A percentile compares a stretch with the other conserved stretches of the same genome.
Evolutionary conservation across 2,329 filamentous ascomycete genomes (phyloP).

Genomic region (Cytospora piceicola): DNA sequence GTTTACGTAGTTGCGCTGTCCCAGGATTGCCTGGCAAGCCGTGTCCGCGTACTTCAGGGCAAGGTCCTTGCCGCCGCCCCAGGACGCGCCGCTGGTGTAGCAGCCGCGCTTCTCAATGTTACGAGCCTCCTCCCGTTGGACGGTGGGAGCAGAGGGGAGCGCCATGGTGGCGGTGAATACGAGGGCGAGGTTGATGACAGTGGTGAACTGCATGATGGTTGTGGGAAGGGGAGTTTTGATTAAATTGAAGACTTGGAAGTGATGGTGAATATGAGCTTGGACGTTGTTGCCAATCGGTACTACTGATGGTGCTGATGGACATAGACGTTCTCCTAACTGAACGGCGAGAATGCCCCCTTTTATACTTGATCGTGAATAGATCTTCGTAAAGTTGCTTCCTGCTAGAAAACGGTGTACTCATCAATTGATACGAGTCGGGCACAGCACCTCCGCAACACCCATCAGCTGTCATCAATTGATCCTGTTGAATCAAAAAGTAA

Average conservation of each 20-base stretch:
- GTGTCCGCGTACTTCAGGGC: neutral
- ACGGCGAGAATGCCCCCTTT: neutral
- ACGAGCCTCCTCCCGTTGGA: neutral
- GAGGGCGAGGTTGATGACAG: neutral
- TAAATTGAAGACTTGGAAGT: too few species aligned
- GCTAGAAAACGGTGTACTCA: neutral
- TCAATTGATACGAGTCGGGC: neutral
- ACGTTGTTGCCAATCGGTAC: neutral
- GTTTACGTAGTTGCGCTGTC: neutral
- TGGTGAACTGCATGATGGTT: neutral
- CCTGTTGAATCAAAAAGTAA: too few species aligned
- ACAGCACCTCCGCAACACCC: neutral
- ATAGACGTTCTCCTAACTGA: neutral
- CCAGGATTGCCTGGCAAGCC: neutral
- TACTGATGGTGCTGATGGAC: neutral
- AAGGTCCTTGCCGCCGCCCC: neutral
- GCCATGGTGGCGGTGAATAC: neutral
- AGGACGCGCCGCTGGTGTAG: neutral
- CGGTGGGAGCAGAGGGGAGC: neutral
- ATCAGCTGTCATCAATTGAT: neutral
- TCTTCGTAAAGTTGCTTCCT: neutral
- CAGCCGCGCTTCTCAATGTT: neutral
- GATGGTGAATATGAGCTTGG: neutral
- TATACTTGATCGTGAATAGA: neutral
- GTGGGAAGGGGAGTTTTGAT: neutral